Evolutionary conservation across 148 eudicot genomes (phyloP).

Genomic region (Gaultheria prostrata): DNA sequence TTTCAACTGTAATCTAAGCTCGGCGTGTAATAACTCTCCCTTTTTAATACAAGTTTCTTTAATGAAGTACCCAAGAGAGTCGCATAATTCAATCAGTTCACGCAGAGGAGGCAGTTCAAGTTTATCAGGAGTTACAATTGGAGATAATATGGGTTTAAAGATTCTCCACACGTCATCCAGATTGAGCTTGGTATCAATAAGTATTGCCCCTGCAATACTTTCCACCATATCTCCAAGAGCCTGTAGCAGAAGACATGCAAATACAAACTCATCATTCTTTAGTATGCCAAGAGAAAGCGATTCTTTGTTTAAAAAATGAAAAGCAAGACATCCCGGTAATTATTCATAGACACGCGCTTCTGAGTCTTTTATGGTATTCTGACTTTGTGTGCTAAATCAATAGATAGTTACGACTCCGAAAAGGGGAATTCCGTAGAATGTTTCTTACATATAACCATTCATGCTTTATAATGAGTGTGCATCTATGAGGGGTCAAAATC

Average conservation of each 20-base stretch:
- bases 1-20: conserved; percentile 61
- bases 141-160: conserved; percentile 69
- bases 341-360: neutral
- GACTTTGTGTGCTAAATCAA: neutral
- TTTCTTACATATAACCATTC: neutral
- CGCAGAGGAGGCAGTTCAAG: conserved; percentile 83
- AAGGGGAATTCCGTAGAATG: neutral
- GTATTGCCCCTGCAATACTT: conserved; percentile 87
- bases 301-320: neutral
- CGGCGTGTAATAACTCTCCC: conserved; percentile 41
- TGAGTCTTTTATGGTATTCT: neutral
- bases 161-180: conserved; percentile 84
- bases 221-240: conserved; percentile 91
- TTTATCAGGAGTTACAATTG: conserved; percentile 90
- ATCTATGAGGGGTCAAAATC: neutral
- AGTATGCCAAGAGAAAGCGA: neutral
- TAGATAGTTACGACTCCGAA: neutral
- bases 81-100: conserved; percentile 75
- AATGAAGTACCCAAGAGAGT: conserved; percentile 69
- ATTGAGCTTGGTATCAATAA: conserved; percentile 74
- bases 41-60: conserved; percentile 44
- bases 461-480: neutral
- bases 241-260: conserved; percentile 22
- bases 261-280: neutral
- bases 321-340: neutral